phyloP scores from a whole-genome alignment of 345 rosid genomes.

The Eucalyptus tenuipes region DNA sequence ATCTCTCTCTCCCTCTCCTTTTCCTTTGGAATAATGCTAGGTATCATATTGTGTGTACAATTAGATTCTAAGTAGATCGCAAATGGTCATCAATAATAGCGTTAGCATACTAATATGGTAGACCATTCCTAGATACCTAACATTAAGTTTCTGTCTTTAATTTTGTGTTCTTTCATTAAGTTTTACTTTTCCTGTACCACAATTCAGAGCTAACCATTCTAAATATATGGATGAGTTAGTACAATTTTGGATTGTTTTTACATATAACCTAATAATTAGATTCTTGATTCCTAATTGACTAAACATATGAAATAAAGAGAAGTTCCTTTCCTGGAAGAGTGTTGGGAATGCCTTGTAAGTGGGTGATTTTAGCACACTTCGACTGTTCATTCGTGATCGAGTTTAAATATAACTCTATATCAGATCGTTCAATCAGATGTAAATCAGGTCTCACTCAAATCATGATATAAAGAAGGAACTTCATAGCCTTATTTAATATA shows the following conservation, averaged over 20 bases:
- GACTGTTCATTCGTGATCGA: fast-evolving
- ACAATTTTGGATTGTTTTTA: background rate
- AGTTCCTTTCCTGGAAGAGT: background rate
- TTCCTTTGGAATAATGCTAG: background rate
- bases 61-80: background rate
- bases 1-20: background rate
- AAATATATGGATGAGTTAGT: background rate
- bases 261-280: background rate
- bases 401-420: background rate
- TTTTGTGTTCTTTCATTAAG: background rate
- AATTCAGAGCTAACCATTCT: background rate
- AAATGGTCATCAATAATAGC: background rate
- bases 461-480: background rate
- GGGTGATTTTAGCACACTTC: background rate
- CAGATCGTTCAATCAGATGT: fast-evolving
- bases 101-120: background rate
- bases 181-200: background rate
- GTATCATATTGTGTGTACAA: background rate
- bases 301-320: background rate
- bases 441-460: background rate
- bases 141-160: background rate
- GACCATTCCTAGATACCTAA: background rate
- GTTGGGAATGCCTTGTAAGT: background rate
- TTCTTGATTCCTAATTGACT: background rate
- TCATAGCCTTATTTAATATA: background rate